Percentiles rank a stretch among this genome's conserved stretches.
These are phyloP conservation scores for Ustilago curta DNA, from an alignment of 1,284 basidiomycete species.

Conservation along the genomic window DNA sequence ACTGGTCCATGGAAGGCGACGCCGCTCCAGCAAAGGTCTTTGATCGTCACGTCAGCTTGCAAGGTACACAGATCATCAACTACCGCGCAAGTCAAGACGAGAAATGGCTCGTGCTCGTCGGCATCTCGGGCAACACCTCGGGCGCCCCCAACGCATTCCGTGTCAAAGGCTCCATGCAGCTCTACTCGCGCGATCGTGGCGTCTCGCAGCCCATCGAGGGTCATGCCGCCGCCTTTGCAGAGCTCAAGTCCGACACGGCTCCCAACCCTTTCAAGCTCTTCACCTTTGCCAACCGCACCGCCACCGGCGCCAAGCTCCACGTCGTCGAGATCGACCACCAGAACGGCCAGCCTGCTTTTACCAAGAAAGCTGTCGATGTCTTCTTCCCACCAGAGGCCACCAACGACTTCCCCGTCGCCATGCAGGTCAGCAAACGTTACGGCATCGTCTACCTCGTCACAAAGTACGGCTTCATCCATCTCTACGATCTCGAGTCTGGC, in stretches of 20 bases:
- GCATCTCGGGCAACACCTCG: slow-evolving; percentile 89
- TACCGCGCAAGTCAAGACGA: slow-evolving; percentile 92
- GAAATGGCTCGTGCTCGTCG: slow-evolving; percentile 96
- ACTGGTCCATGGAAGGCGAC: slow-evolving; percentile 84
- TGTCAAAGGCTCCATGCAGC: slow-evolving; percentile 82
- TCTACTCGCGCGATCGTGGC: slow-evolving; percentile 88
- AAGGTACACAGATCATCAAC: slow-evolving; percentile 97
- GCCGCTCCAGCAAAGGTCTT: slow-evolving; percentile 89
- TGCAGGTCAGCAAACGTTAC: slow-evolving; percentile 98
- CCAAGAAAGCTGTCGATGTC: slow-evolving; percentile 98
- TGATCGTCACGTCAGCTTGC: slow-evolving; percentile 94
- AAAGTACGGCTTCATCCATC: slow-evolving; percentile 99
- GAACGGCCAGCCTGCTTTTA: slow-evolving; percentile 92
- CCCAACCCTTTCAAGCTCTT: slow-evolving; percentile 79
- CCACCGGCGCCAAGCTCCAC: slow-evolving; percentile 97
- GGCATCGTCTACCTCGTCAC: slow-evolving; percentile 98
- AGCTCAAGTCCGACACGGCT: slow-evolving; percentile 75
- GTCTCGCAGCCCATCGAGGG: slow-evolving; percentile 99
- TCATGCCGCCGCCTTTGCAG: slow-evolving; percentile 95
- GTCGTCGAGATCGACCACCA: slow-evolving; percentile 98
- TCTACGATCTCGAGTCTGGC: slow-evolving; percentile 98
- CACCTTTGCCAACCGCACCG: slow-evolving; percentile 93
- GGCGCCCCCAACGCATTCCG: slow-evolving; percentile 76
- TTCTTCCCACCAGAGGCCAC: slow-evolving; percentile 99
- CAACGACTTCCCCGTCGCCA: slow-evolving; percentile 99